Conservation (phyloP, 208 protist species). For the Angomonas deanei region DNA sequence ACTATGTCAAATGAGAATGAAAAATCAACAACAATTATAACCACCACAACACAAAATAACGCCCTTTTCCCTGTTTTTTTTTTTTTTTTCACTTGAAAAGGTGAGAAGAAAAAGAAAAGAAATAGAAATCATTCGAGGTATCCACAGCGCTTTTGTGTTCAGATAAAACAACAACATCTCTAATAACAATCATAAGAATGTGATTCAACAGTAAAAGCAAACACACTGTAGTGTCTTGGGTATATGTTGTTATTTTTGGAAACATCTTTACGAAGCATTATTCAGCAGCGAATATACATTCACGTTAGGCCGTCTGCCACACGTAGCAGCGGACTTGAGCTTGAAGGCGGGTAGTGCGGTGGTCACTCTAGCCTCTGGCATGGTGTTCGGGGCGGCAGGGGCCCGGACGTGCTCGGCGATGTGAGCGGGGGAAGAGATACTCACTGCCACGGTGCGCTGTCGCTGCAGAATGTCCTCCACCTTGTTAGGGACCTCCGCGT, state of each 20-base stretch:
- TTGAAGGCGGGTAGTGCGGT: neutral
- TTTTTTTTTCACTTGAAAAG: neutral
- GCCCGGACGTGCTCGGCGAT: neutral
- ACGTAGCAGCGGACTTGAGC: neutral
- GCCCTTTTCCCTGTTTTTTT: neutral
- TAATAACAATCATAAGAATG: neutral
- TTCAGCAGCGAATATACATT: neutral
- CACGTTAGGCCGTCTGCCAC: neutral
- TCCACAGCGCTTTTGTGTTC: slow-evolving; percentile 8
- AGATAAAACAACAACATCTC: slow-evolving; percentile 1
- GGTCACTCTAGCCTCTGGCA: neutral
- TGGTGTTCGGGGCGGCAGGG: neutral
- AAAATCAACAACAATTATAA: neutral
- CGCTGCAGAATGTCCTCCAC: neutral
- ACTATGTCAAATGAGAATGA: neutral
- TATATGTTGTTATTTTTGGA: neutral
- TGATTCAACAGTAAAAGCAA: slow-evolving; percentile 8
- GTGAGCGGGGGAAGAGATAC: neutral
- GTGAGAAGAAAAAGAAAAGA: slow-evolving; percentile 7
- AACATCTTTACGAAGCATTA: neutral
- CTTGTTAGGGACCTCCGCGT: neutral
- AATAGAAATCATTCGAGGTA: slow-evolving; percentile 5
- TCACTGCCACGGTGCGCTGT: neutral
- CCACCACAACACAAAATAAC: neutral
- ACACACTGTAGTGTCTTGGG: no score